phyloP scores from a whole-genome alignment of 768 basidiomycete species.

The Jaapia argillacea region DNA sequence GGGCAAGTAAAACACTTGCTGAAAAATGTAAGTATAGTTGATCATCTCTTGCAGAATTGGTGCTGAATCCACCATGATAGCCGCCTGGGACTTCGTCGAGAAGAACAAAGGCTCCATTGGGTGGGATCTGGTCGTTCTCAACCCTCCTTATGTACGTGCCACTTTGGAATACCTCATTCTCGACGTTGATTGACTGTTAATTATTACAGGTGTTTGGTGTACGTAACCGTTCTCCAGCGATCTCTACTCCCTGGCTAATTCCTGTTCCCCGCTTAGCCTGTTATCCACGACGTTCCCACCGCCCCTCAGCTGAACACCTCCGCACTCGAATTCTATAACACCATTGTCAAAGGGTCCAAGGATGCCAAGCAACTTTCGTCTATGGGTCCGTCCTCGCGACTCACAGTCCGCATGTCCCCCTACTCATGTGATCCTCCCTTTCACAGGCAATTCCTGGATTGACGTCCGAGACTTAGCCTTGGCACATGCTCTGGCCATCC shows the following conservation, averaged over 20 bases:
- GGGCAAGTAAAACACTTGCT: constrained; percentile 47
- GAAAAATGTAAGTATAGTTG: constrained; percentile 30
- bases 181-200: background rate
- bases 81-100: constrained; percentile 41
- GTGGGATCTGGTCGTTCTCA: constrained; percentile 45
- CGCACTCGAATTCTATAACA: constrained; percentile 12
- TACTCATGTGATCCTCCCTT: background rate
- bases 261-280: constrained; percentile 9
- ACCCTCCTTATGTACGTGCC: constrained; percentile 38
- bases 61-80: constrained; percentile 11
- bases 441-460: constrained; percentile 12
- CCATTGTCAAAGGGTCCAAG: constrained; percentile 12
- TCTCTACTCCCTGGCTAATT: background rate
- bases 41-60: background rate
- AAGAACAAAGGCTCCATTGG: constrained; percentile 29
- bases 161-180: constrained; percentile 3
- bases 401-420: background rate
- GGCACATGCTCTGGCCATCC: constrained; percentile 20
- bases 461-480: constrained; percentile 27
- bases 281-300: constrained; percentile 23
- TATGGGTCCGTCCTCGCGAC: constrained; percentile 4
- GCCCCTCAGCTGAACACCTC: constrained; percentile 28
- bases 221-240: background rate
- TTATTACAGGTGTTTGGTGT: constrained; percentile 4
- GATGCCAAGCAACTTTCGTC: constrained; percentile 8